These are phyloP conservation scores for Pichia sp. DNA, from an alignment of 1,139 yeast genomes.

Conservation along the genomic window DNA sequence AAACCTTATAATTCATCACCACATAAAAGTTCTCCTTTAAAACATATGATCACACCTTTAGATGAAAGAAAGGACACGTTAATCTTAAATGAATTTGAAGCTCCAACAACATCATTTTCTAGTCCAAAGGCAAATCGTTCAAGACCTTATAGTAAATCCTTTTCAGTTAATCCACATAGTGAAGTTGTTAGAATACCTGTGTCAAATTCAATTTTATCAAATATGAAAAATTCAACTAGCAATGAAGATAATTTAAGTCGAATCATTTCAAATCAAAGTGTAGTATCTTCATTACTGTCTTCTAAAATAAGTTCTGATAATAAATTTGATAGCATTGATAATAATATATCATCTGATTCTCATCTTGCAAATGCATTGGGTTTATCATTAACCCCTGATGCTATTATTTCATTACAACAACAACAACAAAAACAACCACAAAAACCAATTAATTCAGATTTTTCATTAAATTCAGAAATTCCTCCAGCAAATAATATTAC, in stretches of 20 bases:
- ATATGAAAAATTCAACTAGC: not conserved
- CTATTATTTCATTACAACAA: not conserved
- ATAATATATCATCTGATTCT: not conserved
- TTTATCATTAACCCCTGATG: slow-evolving; percentile 2
- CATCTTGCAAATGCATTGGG: slow-evolving; percentile 10
- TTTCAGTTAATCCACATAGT: slow-evolving; percentile 42
- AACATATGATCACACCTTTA: slow-evolving; percentile 6
- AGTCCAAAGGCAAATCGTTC: slow-evolving; percentile 13
- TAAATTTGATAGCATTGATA: not conserved
- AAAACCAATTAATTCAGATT: not conserved
- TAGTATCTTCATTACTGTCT: slow-evolving; percentile 1
- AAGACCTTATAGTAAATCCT: slow-evolving; percentile 56
- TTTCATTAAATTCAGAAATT: not conserved
- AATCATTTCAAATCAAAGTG: slow-evolving; percentile 11
- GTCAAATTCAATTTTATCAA: not conserved
- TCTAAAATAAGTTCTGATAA: not conserved
- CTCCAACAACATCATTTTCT: slow-evolving; percentile 6
- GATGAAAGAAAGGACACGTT: not conserved
- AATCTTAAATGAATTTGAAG: not conserved
- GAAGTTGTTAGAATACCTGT: slow-evolving; percentile 10
- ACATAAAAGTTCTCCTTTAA: slow-evolving; percentile 10
- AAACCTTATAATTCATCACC: not conserved
- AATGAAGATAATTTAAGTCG: slow-evolving; percentile 9
- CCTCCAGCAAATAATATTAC: not conserved
- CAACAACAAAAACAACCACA: too few species aligned